phyloP scores from a whole-genome alignment of 495 filamentous ascomycete genomes.

The Aspergillus avenaceus region DNA sequence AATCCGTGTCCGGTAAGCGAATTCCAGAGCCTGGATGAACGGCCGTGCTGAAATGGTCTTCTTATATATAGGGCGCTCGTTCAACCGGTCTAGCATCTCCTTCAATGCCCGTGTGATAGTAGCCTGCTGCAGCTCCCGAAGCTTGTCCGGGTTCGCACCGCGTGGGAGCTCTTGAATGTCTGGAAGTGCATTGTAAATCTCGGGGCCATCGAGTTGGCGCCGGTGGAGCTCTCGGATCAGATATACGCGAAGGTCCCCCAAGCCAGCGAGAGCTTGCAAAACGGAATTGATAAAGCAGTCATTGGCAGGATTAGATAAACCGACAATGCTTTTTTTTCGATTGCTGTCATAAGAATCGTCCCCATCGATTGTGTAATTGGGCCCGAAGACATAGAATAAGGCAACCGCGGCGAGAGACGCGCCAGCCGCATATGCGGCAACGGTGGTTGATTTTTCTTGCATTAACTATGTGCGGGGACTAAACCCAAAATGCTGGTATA shows the following conservation, averaged over 20 bases:
- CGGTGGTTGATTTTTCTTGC: slow-evolving; percentile 82
- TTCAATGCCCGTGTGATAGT: slow-evolving; percentile 86
- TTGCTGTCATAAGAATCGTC: slow-evolving; percentile 57
- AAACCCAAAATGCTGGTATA: not conserved
- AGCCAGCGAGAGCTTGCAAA: slow-evolving; percentile 88
- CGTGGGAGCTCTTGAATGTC: slow-evolving; percentile 39
- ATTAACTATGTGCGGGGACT: slow-evolving; percentile 42
- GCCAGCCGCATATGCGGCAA: slow-evolving; percentile 90
- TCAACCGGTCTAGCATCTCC: slow-evolving; percentile 85
- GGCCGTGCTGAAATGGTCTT: slow-evolving; percentile 84
- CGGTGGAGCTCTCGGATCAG: slow-evolving; percentile 85
- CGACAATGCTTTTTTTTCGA: slow-evolving; percentile 85
- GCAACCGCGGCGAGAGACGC: slow-evolving; percentile 95
- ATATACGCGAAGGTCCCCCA: slow-evolving; percentile 87
- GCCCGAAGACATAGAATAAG: slow-evolving; percentile 92
- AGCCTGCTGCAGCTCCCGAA: slow-evolving; percentile 71
- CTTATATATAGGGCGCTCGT: slow-evolving; percentile 88
- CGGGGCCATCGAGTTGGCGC: slow-evolving; percentile 67
- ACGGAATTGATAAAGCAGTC: slow-evolving; percentile 99
- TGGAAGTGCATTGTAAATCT: slow-evolving; percentile 60
- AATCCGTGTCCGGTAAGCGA: slow-evolving; percentile 82
- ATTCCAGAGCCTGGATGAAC: slow-evolving; percentile 78
- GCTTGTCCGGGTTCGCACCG: slow-evolving; percentile 53
- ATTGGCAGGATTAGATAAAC: slow-evolving; percentile 86
- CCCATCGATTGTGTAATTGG: slow-evolving; percentile 88